These are phyloP conservation scores for Candida fluviatilis DNA, from an alignment of 805 yeast genomes.

Conservation along the genomic window DNA sequence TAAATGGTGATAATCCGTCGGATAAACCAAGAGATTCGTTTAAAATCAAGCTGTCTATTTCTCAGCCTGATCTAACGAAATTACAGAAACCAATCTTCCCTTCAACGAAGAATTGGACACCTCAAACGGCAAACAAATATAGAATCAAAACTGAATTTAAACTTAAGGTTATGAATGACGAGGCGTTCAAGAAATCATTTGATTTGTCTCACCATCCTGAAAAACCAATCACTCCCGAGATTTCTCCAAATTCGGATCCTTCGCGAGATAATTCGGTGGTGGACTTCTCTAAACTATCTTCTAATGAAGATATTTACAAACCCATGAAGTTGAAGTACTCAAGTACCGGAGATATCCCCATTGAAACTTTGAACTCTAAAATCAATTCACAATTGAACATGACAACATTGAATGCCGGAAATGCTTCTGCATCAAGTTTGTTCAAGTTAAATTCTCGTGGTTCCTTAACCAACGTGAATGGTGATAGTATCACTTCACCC, in stretches of 20 bases:
- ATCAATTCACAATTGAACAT: constrained; percentile 38
- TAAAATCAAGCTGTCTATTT: constrained; percentile 7
- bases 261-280: constrained; percentile 38
- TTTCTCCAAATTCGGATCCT: constrained; percentile 40
- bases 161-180: constrained; percentile 34
- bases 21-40: constrained; percentile 6
- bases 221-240: constrained; percentile 37
- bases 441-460: constrained; percentile 2
- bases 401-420: background rate
- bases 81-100: constrained; percentile 30
- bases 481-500: background rate
- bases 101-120: constrained; percentile 38
- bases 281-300: constrained; percentile 31
- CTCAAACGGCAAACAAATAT: constrained; percentile 23
- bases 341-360: constrained; percentile 35
- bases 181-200: constrained; percentile 30
- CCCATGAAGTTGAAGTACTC: constrained; percentile 39
- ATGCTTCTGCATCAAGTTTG: background rate
- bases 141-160: constrained; percentile 30
- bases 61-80: constrained; percentile 8
- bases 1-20: constrained; percentile 15
- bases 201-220: constrained; percentile 28
- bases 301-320: constrained; percentile 31
- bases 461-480: background rate
- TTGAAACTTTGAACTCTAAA: constrained; percentile 33